Percentiles rank a stretch among this genome's conserved stretches.
Conservation (phyloP, 2,329 filamentous ascomycete genomes). For the Cladosporium velox region DNA sequence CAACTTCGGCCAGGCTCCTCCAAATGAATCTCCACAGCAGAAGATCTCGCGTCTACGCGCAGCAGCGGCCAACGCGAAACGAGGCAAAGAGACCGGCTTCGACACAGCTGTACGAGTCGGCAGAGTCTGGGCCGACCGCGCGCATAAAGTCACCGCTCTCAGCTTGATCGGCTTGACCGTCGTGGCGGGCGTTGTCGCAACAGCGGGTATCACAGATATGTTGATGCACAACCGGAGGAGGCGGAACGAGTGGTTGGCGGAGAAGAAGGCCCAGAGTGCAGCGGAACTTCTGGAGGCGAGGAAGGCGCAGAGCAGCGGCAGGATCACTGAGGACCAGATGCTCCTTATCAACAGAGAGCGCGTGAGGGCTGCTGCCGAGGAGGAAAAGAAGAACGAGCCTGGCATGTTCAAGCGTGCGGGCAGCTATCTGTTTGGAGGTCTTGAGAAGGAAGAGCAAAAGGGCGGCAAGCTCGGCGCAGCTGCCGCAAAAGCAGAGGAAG, state of each 20-base stretch:
- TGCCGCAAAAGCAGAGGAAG: constrained; percentile 24
- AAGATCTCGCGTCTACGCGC: constrained; percentile 55
- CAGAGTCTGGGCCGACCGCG: constrained; percentile 59
- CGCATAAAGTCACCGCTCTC: constrained; percentile 62
- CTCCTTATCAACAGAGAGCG: constrained; percentile 59
- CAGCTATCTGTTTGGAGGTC: constrained; percentile 37
- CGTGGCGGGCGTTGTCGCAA: constrained; percentile 60
- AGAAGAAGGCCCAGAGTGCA: constrained; percentile 51
- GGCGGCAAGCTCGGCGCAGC: constrained; percentile 39
- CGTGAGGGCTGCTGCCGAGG: constrained; percentile 61
- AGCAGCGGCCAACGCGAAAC: constrained; percentile 49
- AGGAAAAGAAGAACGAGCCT: constrained; percentile 38
- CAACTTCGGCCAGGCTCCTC: constrained; percentile 39
- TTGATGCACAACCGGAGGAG: constrained; percentile 68
- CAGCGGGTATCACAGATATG: constrained; percentile 67
- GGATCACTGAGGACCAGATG: constrained; percentile 53
- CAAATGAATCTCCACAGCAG: constrained; percentile 55
- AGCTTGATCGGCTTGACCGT: constrained; percentile 63
- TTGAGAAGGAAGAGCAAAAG: constrained; percentile 41
- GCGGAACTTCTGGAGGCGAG: constrained; percentile 48
- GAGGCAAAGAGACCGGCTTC: constrained; percentile 54
- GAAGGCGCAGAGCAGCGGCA: constrained; percentile 45
- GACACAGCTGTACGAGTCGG: constrained; percentile 58
- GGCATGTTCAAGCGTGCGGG: constrained; percentile 40
- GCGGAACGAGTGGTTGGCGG: constrained; percentile 60